Evolutionary conservation across 306 rosid genomes (phyloP).

Genomic region (Pueraria montana): DNA sequence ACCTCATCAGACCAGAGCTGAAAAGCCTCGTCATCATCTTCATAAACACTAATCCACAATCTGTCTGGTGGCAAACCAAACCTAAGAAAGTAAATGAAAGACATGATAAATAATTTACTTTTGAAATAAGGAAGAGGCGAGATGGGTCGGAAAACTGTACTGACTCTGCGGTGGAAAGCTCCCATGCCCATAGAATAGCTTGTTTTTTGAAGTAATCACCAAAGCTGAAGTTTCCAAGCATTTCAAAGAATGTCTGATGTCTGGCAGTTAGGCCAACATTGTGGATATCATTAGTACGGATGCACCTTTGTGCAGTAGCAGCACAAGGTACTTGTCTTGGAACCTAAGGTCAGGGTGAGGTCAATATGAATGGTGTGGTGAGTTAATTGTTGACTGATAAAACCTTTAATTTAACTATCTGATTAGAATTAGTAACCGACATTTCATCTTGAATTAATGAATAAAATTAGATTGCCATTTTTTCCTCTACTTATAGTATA

Average conservation of each 20-base stretch:
- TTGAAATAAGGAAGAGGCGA: background rate
- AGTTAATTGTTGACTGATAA: background rate
- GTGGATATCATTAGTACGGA: constrained; percentile 88
- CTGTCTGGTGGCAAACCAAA: constrained; percentile 76
- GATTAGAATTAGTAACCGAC: too few species aligned
- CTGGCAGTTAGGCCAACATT: constrained; percentile 90
- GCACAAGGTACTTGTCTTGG: constrained; percentile 82
- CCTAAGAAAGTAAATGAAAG: constrained; percentile 58
- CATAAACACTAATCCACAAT: constrained; percentile 89
- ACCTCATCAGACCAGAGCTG: constrained; percentile 84
- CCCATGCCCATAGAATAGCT: constrained; percentile 98
- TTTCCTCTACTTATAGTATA: too few species aligned
- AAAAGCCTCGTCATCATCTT: constrained; percentile 87
- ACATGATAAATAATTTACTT: background rate
- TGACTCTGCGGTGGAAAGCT: constrained; percentile 85
- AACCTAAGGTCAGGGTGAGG: constrained; percentile 51
- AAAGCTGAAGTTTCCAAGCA: constrained; percentile 99
- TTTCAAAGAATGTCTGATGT: constrained; percentile 94
- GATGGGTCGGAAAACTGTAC: constrained; percentile 44
- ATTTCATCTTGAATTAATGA: too few species aligned
- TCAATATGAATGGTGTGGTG: constrained; percentile 2
- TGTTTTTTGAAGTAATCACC: constrained; percentile 96
- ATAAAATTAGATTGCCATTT: too few species aligned
- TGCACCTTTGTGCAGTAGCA: constrained; percentile 89
- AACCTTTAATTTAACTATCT: background rate